Evolutionary conservation across 495 filamentous ascomycete genomes (phyloP), one percentile per base, ranked within the genome.

Genomic region (Neurospora tetrasperma): DNA sequence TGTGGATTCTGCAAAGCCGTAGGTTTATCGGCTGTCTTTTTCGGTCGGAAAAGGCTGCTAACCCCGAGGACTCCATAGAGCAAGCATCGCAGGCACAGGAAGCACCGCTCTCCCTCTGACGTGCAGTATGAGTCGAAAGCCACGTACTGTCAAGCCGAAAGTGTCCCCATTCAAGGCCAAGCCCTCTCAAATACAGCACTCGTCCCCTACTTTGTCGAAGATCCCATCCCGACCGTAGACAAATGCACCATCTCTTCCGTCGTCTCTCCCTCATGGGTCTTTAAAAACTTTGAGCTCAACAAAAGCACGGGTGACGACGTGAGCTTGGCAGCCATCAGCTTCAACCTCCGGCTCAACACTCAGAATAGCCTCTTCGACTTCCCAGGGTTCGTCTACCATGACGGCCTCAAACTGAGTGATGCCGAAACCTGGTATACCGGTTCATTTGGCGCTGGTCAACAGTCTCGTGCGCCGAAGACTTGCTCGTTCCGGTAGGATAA

Each of bases 231-330:
- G 0, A 70, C 71, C 0, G 59, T 70, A 16, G 76, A 78, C 27
- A 75, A 76, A 18, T 81, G 78, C 72, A 81, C 78, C 59, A 70
- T 81, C 31, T 75, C 78, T 0, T 80, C 80, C 2, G 44, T 23
- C 23, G 23, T 23, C 23, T 23, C 23, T 81, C 80, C 80, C 0
- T 62, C 74, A 1, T 79, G 77, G 77, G 71, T 44, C 6, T 62
- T 80, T 20, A 73, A 73, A 71, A 66, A 74, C 27, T 78, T 80
- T 70, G 74, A 78, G 69, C 11, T 77, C 35, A 71, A 72, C 40
- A 42, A 18, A 20, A 72, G 42, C 46, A 71, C 76, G 6, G 35
- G 48, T 54, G 44, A 31, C 43, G 71, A 71, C 8, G 69, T 23
- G 14, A 70, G 71, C 1, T 69, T 69, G 1, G 66, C 74, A 12